These are phyloP conservation scores for Boletus sp. DNA, from an alignment of 1,284 basidiomycete genomes.

Conservation along the genomic window DNA sequence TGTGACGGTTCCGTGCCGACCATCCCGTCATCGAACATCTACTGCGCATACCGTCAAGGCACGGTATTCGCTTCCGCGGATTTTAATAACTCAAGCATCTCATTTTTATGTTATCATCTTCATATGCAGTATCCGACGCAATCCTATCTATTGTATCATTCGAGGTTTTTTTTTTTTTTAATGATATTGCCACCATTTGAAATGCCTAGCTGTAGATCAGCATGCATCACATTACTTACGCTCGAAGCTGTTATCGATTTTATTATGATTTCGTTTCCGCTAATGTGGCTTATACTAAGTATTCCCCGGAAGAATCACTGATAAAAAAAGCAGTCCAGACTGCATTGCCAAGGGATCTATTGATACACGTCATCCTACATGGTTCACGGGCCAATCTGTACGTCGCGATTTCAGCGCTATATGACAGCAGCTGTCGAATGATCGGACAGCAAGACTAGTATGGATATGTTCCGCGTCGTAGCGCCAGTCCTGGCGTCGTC, in stretches of 20 bases:
- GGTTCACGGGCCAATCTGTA: too few species aligned
- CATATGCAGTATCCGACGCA: not conserved
- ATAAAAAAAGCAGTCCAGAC: not conserved
- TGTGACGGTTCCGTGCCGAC: not conserved
- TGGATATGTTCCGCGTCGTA: constrained; percentile 12
- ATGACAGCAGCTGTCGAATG: constrained; percentile 1
- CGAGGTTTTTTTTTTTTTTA: not conserved
- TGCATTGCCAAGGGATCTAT: too few species aligned
- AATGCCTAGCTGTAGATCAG: not conserved
- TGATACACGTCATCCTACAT: too few species aligned
- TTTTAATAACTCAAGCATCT: constrained; percentile 3
- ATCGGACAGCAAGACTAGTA: not conserved
- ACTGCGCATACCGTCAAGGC: constrained; percentile 2
- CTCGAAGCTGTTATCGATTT: not conserved
- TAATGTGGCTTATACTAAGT: not conserved
- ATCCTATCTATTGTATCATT: constrained; percentile 10
- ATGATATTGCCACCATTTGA: not conserved
- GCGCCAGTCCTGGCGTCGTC: not conserved
- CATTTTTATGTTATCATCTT: constrained; percentile 10
- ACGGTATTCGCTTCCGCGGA: constrained; percentile 6
- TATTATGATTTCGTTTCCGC: constrained; percentile 1
- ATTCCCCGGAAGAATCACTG: constrained; percentile 4
- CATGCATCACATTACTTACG: not conserved
- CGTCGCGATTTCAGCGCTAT: not conserved
- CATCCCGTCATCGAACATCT: not conserved